Base-by-base conservation (phyloP, 331 rosid genomes). In the Erythrophleum ivorense region DNA sequence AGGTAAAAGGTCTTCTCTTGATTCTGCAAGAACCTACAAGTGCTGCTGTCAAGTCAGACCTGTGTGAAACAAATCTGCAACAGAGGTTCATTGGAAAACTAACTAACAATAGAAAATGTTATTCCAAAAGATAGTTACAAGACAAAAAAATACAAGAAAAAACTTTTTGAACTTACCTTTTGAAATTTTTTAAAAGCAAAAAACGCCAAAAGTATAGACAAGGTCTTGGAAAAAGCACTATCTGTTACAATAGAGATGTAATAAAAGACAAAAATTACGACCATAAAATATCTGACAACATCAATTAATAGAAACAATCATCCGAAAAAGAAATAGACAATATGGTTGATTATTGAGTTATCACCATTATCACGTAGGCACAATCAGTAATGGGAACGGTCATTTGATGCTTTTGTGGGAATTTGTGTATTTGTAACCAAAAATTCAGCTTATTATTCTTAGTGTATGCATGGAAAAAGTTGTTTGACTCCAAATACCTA, bases 1-100 rank as follows among this genome's bases (percentile, higher is more conserved):
- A 59, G 98, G 96, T 82, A 87, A 87, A 80, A 93, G 93, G 84
- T 89, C 94, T 83, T 89, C 98, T 84, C 98, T 93, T 50, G 96
- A 95, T 84, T 94, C 91, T 54, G 97, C 96, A 83, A 89, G 94
- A 80, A 95, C 88, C 98, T 93, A 78, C 73, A 57, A 85, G 49
- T 65, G 41, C 85, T 62, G 78, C 82, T 82, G 60, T 82, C 76
- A 82, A 69, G 74, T 82, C 64, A 86, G 77, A 84, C 64, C 69
- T 19, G 41, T n/a, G 66, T 76, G 43, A 60, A 41, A 71, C 48
- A 43, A 78, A 21, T 52, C 64, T 67, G 53, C n/a, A n/a, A 50
- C 29, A 70, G 64, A 82, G 78, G 21, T 60, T 70, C 76, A 60
- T 14, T 48, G 0, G 15, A 67, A 21, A 79, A 62, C 33, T 52